Evolutionary conservation across 2,329 filamentous ascomycete species (phyloP).

Genomic region (Diplodia sapinea): DNA sequence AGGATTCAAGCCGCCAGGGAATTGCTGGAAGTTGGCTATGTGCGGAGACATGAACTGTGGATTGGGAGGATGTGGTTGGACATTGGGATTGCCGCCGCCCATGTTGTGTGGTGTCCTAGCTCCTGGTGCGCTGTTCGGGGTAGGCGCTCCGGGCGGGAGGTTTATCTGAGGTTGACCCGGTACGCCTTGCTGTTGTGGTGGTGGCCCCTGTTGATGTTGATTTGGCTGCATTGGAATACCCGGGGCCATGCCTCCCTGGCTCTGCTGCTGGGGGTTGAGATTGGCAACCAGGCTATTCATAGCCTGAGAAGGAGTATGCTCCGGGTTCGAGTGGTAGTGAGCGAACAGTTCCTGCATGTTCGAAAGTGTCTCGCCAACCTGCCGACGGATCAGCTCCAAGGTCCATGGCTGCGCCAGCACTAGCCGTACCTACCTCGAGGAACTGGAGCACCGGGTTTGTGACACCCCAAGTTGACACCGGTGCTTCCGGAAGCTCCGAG

Average conservation of each 20-base stretch:
- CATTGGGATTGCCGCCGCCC: slow-evolving; percentile 38
- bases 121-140: slow-evolving; percentile 39
- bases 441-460: slow-evolving; percentile 64
- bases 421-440: slow-evolving; percentile 59
- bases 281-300: slow-evolving; percentile 59
- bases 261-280: slow-evolving; percentile 43
- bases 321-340: slow-evolving; percentile 60
- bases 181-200: slow-evolving; percentile 33
- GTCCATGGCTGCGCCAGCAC: slow-evolving; percentile 9
- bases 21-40: slow-evolving; percentile 55
- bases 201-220: slow-evolving; percentile 33
- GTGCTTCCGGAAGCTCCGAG: slow-evolving; percentile 53
- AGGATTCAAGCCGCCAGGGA: slow-evolving; percentile 54
- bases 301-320: slow-evolving; percentile 61
- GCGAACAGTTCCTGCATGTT: slow-evolving; percentile 67
- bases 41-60: slow-evolving; percentile 64
- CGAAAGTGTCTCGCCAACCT: slow-evolving; percentile 70
- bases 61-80: slow-evolving; percentile 38
- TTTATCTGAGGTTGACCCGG: slow-evolving; percentile 32
- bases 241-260: slow-evolving; percentile 32
- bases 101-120: slow-evolving; percentile 40
- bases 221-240: slow-evolving; percentile 21
- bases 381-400: slow-evolving; percentile 37
- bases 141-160: slow-evolving; percentile 37
- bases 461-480: slow-evolving; percentile 60